Percentiles rank a stretch among this genome's conserved stretches.
Conservation (phyloP, 345 rosid genomes). For the Microcos paniculata region DNA sequence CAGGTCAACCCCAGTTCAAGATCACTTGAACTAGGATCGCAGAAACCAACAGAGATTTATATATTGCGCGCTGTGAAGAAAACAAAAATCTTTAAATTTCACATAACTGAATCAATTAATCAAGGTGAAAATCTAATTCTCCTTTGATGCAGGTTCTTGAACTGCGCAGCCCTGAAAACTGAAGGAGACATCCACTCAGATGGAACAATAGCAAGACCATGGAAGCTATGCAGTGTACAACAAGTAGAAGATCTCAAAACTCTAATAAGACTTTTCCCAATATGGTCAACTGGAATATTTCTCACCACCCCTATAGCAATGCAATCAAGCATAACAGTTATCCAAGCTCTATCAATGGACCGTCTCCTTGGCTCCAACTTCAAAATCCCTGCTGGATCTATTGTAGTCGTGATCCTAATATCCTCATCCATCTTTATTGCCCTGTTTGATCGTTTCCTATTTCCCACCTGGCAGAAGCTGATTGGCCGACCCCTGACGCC, state of each 20-base stretch:
- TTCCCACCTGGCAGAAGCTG: constrained; percentile 31
- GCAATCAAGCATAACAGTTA: constrained; percentile 29
- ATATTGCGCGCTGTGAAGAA: background rate
- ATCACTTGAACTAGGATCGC: background rate
- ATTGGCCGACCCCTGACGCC: constrained; percentile 2
- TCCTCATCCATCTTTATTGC: constrained; percentile 24
- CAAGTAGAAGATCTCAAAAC: constrained; percentile 53
- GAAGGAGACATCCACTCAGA: background rate
- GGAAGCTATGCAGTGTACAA: constrained; percentile 47
- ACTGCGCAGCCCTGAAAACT: constrained; percentile 17
- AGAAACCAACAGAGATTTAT: background rate
- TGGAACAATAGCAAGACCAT: constrained; percentile 34
- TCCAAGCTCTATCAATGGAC: constrained; percentile 50
- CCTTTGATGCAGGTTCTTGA: constrained; percentile 35
- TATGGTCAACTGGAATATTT: constrained; percentile 36
- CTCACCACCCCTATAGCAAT: constrained; percentile 34
- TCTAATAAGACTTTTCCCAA: constrained; percentile 35
- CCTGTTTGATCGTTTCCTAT: constrained; percentile 27
- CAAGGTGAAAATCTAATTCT: background rate
- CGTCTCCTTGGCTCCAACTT: constrained; percentile 39
- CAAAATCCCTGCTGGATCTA: constrained; percentile 42
- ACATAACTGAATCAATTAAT: too few relatives aligned
- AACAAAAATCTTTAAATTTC: background rate
- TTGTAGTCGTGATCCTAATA: constrained; percentile 23
- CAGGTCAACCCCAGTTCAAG: background rate